Conservation (phyloP, 352 stramenopile species). For the Thalassiosira livingstoniorum region DNA sequence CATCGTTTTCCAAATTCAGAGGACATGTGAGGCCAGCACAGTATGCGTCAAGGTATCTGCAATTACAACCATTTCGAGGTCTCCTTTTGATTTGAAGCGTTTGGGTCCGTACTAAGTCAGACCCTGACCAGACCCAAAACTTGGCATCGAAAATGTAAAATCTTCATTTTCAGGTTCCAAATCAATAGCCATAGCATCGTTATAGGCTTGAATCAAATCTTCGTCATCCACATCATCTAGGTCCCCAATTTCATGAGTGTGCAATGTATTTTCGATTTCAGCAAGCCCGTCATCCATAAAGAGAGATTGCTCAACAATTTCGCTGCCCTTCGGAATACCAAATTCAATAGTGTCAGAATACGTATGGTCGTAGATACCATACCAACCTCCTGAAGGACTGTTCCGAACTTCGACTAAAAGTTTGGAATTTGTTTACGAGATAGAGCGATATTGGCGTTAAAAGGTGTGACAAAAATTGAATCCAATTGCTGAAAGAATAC, state of each 20-base stretch:
- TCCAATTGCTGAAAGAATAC: neutral
- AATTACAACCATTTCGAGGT: no score
- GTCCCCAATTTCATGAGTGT: conserved; percentile 7
- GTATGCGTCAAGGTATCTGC: no score
- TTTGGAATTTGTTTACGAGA: conserved; percentile 12
- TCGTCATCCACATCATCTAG: conserved; percentile 53
- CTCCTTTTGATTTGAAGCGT: no score
- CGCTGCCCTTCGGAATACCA: conserved; percentile 11
- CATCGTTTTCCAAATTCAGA: no score
- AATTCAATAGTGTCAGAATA: conserved; percentile 61
- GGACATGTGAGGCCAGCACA: no score
- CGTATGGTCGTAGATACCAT: conserved; percentile 39
- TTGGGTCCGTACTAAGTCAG: no score
- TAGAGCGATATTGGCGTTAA: neutral
- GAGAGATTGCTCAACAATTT: conserved; percentile 55
- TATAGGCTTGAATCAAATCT: conserved; percentile 63
- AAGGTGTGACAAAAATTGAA: neutral
- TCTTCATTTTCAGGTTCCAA: conserved; percentile 56
- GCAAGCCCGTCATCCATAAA: conserved; percentile 64
- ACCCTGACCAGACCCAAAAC: conserved; percentile 37
- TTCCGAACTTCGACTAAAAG: conserved; percentile 54
- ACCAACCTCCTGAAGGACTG: conserved; percentile 56
- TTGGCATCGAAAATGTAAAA: conserved; percentile 52
- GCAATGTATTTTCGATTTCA: conserved; percentile 51
- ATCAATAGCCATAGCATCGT: conserved; percentile 59